Evolutionary conservation across 805 yeast genomes (phyloP), one percentile per base, ranked within the genome.

Genomic region (Priceomyces melissophilus): DNA sequence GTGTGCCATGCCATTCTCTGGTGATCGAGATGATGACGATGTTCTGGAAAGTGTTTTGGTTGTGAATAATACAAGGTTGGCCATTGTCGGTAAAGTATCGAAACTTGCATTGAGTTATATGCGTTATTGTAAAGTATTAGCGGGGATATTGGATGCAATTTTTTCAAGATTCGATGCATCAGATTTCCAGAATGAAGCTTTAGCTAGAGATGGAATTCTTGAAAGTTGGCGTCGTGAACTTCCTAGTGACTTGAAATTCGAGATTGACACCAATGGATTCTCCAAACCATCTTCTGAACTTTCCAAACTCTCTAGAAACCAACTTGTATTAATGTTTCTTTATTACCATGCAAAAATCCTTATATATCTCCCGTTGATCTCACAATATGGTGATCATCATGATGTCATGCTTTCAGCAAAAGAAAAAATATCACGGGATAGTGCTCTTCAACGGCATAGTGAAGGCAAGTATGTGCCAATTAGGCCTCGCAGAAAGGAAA

Each of bases 151-250:
- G 36, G 91, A 85, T 61, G 71, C 82, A 0, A 78, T 84, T 9
- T 85, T 81, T 61, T 78, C 81, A 37, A 75, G 90, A 55, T 75
- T 67, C 47, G 77, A 69, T 45, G 47, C 43, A 29, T 43, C 45
- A 14, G 61, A 68, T 35, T 57, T 52, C 4, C 58, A 56, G 37
- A 51, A 49, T 10, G 46, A 46, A 31, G 63, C 69, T 1, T 49
- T 61, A 9, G 53, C 52, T 14, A 55, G 55, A 30, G 96, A 89
- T 54, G 79, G 83, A 49, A 75, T 81, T 51, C 67, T 89, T 35
- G 95, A 88, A 49, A 66, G 76, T 37, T 89, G 96, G 96, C 70
- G 87, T 50, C 65, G 81, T 14, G 85, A 83, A 31, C 65, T 89
- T 31, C 87, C 95, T 1, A 30, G 60, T 0, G 71, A 73, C 30